A percentile compares a stretch with the other conserved stretches of the same genome.
Evolutionary conservation across 2,329 filamentous ascomycete species (phyloP).

Genomic region (Sporothrix humicola): DNA sequence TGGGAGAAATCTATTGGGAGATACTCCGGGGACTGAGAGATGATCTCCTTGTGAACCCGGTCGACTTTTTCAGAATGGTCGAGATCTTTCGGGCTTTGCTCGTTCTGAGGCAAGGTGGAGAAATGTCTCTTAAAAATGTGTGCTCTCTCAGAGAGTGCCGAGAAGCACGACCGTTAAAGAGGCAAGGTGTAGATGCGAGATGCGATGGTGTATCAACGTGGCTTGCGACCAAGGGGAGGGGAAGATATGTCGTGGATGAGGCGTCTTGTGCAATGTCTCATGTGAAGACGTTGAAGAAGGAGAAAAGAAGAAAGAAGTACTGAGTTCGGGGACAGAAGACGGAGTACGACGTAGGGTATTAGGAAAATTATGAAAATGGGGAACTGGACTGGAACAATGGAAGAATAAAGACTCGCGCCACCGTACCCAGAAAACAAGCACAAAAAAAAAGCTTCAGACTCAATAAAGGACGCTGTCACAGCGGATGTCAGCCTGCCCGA

Average conservation of each 20-base stretch:
- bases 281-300: neutral
- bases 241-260: neutral
- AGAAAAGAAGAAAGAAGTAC: neutral
- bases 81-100: neutral
- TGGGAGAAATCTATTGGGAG: neutral
- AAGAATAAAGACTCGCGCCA: neutral
- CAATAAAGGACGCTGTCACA: neutral
- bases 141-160: neutral
- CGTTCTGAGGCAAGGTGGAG: neutral
- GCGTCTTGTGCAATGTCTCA: neutral
- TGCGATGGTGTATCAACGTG: no score
- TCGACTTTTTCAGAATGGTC: neutral
- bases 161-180: neutral
- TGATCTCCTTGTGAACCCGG: neutral
- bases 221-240: neutral
- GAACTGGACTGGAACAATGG: neutral
- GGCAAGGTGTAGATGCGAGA: neutral
- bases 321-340: neutral
- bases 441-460: neutral
- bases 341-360: neutral
- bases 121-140: no score
- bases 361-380: constrained; percentile 1
- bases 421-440: neutral
- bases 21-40: neutral
- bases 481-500: neutral